A percentile compares a stretch with the other conserved stretches of the same genome.
Evolutionary conservation across 805 yeast species (phyloP).

Genomic region (Komagataella kurtzmanii): DNA sequence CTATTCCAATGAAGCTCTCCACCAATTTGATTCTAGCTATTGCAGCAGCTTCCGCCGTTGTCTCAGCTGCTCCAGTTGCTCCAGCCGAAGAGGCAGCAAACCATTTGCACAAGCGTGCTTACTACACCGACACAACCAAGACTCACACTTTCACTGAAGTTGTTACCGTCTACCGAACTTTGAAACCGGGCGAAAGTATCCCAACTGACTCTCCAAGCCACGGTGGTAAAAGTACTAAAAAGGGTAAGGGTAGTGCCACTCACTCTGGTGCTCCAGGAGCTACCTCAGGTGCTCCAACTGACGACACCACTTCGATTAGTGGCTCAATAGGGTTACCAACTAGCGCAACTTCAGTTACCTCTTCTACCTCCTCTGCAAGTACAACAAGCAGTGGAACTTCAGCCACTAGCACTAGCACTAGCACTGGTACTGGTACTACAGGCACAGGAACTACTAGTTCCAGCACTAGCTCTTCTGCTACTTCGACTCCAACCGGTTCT

Average conservation of each 20-base stretch:
- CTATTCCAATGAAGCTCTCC: background rate
- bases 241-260: background rate
- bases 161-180: background rate
- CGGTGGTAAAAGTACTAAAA: background rate
- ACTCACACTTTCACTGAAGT: constrained; percentile 1
- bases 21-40: background rate
- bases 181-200: background rate
- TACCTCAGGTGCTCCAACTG: background rate
- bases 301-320: background rate
- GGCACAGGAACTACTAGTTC: constrained; percentile 11
- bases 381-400: constrained; percentile 7
- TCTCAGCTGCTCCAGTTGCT: constrained; percentile 1
- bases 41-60: background rate
- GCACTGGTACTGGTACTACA: constrained; percentile 12
- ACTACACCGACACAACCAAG: background rate
- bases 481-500: constrained; percentile 7
- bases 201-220: background rate
- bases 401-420: constrained; percentile 10
- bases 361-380: constrained; percentile 11
- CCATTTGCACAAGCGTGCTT: background rate
- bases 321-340: background rate
- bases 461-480: constrained; percentile 9
- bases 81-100: background rate
- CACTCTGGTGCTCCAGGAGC: background rate
- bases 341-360: constrained; percentile 7